Base-by-base conservation (phyloP, 257 asterid genomes). In the Capsicum baccatum region DNA sequence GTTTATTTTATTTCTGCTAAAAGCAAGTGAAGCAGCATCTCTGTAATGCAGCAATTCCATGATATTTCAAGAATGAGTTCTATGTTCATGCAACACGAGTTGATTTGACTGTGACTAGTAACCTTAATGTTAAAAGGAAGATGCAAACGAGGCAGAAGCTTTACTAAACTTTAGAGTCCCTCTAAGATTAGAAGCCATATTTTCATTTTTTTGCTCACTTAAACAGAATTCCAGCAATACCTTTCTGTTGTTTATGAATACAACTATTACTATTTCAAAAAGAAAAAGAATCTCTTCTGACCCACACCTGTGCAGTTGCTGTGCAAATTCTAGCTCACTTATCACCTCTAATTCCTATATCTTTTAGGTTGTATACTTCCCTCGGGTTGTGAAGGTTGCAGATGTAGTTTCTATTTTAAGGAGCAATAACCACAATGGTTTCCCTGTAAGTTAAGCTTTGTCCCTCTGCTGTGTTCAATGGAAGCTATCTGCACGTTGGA, bases 391-490 rank as follows among this genome's bases (percentile, higher is more conserved):
- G 85, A 95, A 95, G 91, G 98, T 95, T 87, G 91, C 88, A n/a
- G 99, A 97, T 83, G 87, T 86, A 69, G 94, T 93, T 80, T 94
- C 98, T 80, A 92, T 95, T 83, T 89, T 97, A 92, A 93, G 96
- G 92, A 91, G 98, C 88, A 95, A 94, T 89, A 86, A 87, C 87
- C 98, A 97, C 89, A 95, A 95, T 70, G 99, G 99, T 55, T 97
- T 92, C 85, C 98, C 99, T 62, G 99, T 97, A 92, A 92, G 98
- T 88, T 87, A 55, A 79, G 21, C 73, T 85, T 21, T 47, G 79
- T 21, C 47, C 55, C 80, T 87, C 80, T 67, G 83, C 63, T 64
- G 59, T 83, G 64, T 82, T 59, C 12, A 37, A 19, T 78, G 12
- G n/a, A 57, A 42, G 55, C 74, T 79, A 16, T 86, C 62, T 64